phyloP scores from a whole-genome alignment of 1,284 basidiomycete species.

The Lignosus rhinocerotis region DNA sequence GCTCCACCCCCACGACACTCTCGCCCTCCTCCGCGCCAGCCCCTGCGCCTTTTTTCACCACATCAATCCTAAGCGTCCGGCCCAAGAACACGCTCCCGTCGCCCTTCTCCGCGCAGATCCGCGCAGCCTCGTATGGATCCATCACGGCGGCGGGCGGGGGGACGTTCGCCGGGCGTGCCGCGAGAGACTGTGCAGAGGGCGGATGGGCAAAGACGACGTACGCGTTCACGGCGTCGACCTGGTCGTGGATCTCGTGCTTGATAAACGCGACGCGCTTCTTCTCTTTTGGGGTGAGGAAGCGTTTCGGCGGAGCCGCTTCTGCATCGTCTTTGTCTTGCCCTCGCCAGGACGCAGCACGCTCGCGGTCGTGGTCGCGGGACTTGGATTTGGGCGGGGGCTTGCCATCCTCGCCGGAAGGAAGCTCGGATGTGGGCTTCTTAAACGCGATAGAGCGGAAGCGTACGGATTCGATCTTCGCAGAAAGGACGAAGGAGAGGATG shows the following conservation, averaged over 20 bases:
- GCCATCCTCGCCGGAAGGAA: constrained; percentile 47
- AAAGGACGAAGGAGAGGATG: constrained; percentile 66
- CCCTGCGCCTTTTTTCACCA: constrained; percentile 44
- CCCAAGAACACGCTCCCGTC: constrained; percentile 79
- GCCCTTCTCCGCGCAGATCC: constrained; percentile 57
- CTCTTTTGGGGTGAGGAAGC: constrained; percentile 78
- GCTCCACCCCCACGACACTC: not conserved
- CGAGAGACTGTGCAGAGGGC: constrained; percentile 35
- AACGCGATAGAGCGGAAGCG: constrained; percentile 92
- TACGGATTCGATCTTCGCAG: constrained; percentile 83
- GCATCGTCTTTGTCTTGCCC: constrained; percentile 39
- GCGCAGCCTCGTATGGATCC: constrained; percentile 76
- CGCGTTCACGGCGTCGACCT: constrained; percentile 73
- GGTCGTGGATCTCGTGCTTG: constrained; percentile 82
- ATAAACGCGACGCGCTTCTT: constrained; percentile 97
- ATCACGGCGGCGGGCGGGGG: constrained; percentile 55
- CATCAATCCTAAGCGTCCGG: constrained; percentile 75
- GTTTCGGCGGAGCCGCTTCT: constrained; percentile 48
- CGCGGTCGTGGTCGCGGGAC: constrained; percentile 52
- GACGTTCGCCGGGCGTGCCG: constrained; percentile 47
- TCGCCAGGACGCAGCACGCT: constrained; percentile 72
- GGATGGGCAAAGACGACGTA: constrained; percentile 87
- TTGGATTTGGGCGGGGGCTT: constrained; percentile 35
- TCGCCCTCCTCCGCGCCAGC: constrained; percentile 22
- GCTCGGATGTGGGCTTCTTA: constrained; percentile 70